Conservation (phyloP, 2,329 filamentous ascomycete species). For the Cercospora zeae-maydis region DNA sequence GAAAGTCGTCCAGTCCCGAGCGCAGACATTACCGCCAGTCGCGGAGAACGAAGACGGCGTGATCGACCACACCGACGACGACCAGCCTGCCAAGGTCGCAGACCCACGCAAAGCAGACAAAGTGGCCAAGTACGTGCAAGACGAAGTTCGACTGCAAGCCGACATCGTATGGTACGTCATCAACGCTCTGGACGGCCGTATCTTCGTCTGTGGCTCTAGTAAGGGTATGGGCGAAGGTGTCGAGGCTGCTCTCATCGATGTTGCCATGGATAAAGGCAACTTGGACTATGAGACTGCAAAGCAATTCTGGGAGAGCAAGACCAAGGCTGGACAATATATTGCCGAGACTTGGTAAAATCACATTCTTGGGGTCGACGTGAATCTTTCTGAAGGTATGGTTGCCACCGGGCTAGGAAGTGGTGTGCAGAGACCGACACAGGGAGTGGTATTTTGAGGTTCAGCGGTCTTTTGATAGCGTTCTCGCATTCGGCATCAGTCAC, state of each 20-base stretch:
- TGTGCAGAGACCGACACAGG: background rate
- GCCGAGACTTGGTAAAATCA: slow-evolving; percentile 52
- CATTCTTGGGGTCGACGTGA: background rate
- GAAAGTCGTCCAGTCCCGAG: slow-evolving; percentile 49
- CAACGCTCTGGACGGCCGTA: slow-evolving; percentile 89
- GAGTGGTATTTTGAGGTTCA: background rate
- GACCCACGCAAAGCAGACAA: slow-evolving; percentile 60
- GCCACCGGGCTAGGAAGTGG: background rate
- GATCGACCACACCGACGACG: slow-evolving; percentile 44
- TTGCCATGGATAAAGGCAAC: slow-evolving; percentile 89
- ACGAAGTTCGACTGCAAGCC: slow-evolving; percentile 85
- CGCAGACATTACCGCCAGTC: slow-evolving; percentile 28
- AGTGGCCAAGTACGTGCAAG: slow-evolving; percentile 89
- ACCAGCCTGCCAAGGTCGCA: slow-evolving; percentile 57
- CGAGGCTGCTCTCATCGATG: slow-evolving; percentile 78
- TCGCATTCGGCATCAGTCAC: slow-evolving; percentile 11
- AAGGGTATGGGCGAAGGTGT: slow-evolving; percentile 98
- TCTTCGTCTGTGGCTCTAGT: slow-evolving; percentile 93
- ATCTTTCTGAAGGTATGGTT: too few relatives aligned
- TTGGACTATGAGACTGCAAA: slow-evolving; percentile 75
- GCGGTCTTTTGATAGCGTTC: slow-evolving; percentile 18
- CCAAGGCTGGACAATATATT: slow-evolving; percentile 90
- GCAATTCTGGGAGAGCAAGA: slow-evolving; percentile 89
- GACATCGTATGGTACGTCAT: slow-evolving; percentile 98
- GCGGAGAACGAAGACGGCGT: slow-evolving; percentile 31